Evolutionary conservation across 2,329 filamentous ascomycete species (phyloP).

Genomic region (Aspergillus fumigatiaffinis): DNA sequence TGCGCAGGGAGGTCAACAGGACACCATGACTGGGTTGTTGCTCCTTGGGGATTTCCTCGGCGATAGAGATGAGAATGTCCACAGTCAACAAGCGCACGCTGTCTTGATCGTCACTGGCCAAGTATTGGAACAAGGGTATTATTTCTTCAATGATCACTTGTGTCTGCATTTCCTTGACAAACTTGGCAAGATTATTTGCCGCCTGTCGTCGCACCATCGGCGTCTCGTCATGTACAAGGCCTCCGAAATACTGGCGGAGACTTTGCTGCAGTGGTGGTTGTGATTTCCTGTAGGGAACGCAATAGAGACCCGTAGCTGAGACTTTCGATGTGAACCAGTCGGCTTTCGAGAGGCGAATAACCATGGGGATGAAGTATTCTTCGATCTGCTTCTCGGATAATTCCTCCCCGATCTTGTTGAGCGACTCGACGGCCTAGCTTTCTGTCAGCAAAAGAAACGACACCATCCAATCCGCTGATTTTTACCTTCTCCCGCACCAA

Average conservation of each 20-base stretch:
- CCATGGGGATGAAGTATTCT: slow-evolving; percentile 94
- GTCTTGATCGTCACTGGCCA: slow-evolving; percentile 94
- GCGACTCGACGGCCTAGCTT: slow-evolving; percentile 85
- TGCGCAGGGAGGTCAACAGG: slow-evolving; percentile 82
- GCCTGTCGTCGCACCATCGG: slow-evolving; percentile 98
- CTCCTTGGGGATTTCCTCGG: slow-evolving; percentile 95
- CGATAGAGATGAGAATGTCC: slow-evolving; percentile 92
- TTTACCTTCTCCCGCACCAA: slow-evolving; percentile 94
- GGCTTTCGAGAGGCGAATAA: slow-evolving; percentile 93
- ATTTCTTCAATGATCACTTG: slow-evolving; percentile 94
- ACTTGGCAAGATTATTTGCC: slow-evolving; percentile 93
- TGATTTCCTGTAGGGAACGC: slow-evolving; percentile 87
- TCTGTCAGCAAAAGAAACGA: slow-evolving; percentile 6
- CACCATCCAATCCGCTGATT: slow-evolving; percentile 1
- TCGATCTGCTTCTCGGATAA: slow-evolving; percentile 90
- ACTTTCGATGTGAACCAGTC: slow-evolving; percentile 99
- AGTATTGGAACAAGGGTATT: slow-evolving; percentile 97
- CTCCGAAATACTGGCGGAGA: slow-evolving; percentile 84
- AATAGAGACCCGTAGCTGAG: slow-evolving; percentile 93
- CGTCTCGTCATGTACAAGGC: slow-evolving; percentile 95
- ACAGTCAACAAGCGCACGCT: slow-evolving; percentile 94
- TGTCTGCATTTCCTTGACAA: slow-evolving; percentile 94
- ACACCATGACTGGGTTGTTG: slow-evolving; percentile 96
- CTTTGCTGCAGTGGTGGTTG: slow-evolving; percentile 83
- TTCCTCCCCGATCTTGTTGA: slow-evolving; percentile 98